Conservation (phyloP, 176 grass and related monocot genomes). For the Hyparrhenia diplandra region DNA sequence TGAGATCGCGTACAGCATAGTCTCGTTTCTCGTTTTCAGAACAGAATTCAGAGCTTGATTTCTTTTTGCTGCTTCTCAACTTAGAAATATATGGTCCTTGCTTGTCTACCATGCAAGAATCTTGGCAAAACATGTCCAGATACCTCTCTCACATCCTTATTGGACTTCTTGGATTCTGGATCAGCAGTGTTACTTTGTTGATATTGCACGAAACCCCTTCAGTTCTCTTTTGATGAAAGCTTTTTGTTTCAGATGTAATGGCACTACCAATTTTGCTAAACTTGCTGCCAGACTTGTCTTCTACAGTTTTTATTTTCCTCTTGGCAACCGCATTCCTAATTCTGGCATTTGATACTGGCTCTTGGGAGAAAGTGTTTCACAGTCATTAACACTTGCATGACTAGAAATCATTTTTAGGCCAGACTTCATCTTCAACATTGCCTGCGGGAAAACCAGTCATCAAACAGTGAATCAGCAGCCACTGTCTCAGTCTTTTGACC, state of each 20-base stretch:
- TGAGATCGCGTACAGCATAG: slow-evolving; percentile 21
- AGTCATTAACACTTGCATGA: slow-evolving; percentile 27
- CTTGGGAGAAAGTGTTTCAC: slow-evolving; percentile 21
- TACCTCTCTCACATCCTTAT: slow-evolving; percentile 22
- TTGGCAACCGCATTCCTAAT: slow-evolving; percentile 62
- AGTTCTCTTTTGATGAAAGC: slow-evolving; percentile 17
- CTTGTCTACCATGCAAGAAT: slow-evolving; percentile 11
- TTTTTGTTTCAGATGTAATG: slow-evolving; percentile 43
- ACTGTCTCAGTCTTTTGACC: slow-evolving; percentile 19
- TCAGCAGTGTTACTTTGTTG: slow-evolving; percentile 15
- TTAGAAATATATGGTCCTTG: slow-evolving; percentile 9
- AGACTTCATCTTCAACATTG: slow-evolving; percentile 2
- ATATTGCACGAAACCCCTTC: slow-evolving; percentile 10
- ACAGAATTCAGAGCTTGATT: slow-evolving; percentile 35
- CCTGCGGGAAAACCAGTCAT: slow-evolving; percentile 27
- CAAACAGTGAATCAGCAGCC: slow-evolving; percentile 5
- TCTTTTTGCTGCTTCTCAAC: slow-evolving; percentile 37
- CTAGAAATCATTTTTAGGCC: slow-evolving; percentile 33
- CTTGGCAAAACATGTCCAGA: slow-evolving; percentile 20
- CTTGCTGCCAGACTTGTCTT: slow-evolving; percentile 31
- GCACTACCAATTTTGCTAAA: slow-evolving; percentile 29
- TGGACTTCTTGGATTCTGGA: neutral
- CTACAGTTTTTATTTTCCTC: slow-evolving; percentile 45
- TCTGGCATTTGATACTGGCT: neutral
- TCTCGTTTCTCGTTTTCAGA: slow-evolving; percentile 64